Evolutionary conservation across 495 filamentous ascomycete species (phyloP), one percentile per base, ranked within the genome.

Genomic region (Viridothelium virens): DNA sequence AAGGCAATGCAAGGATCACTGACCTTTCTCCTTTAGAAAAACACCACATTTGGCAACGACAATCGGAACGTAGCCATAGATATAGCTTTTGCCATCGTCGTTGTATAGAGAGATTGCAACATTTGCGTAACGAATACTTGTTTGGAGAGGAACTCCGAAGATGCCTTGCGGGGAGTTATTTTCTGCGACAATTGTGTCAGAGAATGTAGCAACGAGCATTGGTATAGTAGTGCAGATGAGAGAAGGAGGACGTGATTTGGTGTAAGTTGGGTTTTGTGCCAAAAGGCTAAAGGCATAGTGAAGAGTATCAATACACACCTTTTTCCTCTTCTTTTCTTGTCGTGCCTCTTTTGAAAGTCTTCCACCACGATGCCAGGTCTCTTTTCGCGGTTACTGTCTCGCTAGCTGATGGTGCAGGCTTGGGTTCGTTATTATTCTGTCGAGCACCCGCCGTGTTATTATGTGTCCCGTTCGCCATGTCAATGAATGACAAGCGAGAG

Each of bases 1-100:
- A 14, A 39, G 38, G 34, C 47, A n/a, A 38, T 36, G 44, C 11
- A 64, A 14, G 61, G 47, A 50, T 66, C 37, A 61, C 68, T 66
- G 73, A 96, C 94, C 94, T 87, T 96, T 97, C 75, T 99, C 94
- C 75, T 99, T 99, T 69, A 99, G 77, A 72, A 91, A 99, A 1
- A 99, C 92, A 61, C 94, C 94, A 76, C 94, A 99, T 77, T 99
- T 99, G 3, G 94, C 94, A 47, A 99, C 93, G 59, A 99, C 93
- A 69, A 99, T 97, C 10, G 94, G 94, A 4, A 99, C 92, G 75
- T 99, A 99, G 70, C 94, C 94, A 76, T 99, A 99, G 36, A 97
- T 96, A 74, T 94, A 97, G 75, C 91, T 96, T 72, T 92, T 85
- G 16, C 93, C 94, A 64, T 91, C 84, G 62, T 89, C 89, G 75